Conservation (phyloP, 805 yeast genomes). For the Clavispora phyllophila region DNA sequence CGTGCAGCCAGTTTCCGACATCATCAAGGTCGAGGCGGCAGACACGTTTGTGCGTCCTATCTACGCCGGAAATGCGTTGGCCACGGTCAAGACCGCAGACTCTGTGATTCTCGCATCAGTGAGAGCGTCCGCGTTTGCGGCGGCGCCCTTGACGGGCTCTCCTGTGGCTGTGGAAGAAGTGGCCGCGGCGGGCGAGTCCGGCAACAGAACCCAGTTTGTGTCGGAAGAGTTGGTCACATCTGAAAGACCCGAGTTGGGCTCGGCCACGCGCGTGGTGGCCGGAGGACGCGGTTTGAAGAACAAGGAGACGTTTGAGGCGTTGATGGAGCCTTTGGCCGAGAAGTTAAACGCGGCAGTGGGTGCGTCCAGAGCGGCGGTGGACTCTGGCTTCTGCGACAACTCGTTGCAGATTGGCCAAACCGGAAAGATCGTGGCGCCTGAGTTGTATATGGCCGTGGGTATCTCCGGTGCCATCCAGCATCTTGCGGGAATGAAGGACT, state of each 20-base stretch:
- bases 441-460: slow-evolving; percentile 87
- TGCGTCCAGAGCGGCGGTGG: slow-evolving; percentile 98
- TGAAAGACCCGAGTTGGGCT: slow-evolving; percentile 86
- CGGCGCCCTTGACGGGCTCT: slow-evolving; percentile 24
- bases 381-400: slow-evolving; percentile 91
- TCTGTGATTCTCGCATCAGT: slow-evolving; percentile 65
- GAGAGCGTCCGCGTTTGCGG: slow-evolving; percentile 76
- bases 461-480: slow-evolving; percentile 98
- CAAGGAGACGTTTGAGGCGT: slow-evolving; percentile 76
- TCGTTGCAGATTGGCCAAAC: slow-evolving; percentile 97
- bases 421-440: slow-evolving; percentile 97
- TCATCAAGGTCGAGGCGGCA: slow-evolving; percentile 59
- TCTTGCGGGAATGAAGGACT: slow-evolving; percentile 96
- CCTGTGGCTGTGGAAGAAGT: slow-evolving; percentile 47
- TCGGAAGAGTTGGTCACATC: slow-evolving; percentile 69
- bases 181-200: slow-evolving; percentile 30
- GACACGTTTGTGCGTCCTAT: slow-evolving; percentile 87
- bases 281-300: slow-evolving; percentile 94
- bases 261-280: slow-evolving; percentile 76
- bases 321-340: slow-evolving; percentile 80
- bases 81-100: slow-evolving; percentile 73
- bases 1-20: slow-evolving; percentile 82
- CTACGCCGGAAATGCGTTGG: slow-evolving; percentile 90
- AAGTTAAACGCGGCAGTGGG: slow-evolving; percentile 89
- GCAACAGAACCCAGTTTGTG: slow-evolving; percentile 55